Conservation (phyloP, 208 protist species). For the Crithidia mellificae region DNA sequence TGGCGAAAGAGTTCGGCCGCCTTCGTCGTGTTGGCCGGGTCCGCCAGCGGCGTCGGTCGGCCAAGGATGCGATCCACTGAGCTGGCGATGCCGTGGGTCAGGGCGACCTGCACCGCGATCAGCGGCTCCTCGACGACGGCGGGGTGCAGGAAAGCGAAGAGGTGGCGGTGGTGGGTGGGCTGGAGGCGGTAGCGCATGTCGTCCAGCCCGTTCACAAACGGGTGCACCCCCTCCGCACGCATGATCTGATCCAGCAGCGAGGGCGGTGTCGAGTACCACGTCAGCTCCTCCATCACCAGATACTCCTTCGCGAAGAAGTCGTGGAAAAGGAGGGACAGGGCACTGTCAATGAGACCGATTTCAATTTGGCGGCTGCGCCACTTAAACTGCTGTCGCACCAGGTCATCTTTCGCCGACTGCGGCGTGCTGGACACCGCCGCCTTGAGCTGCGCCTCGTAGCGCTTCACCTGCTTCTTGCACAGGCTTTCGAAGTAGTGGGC, state of each 20-base stretch:
- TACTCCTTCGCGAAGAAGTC: constrained; percentile 82
- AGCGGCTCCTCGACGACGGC: constrained; percentile 82
- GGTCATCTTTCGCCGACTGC: background rate
- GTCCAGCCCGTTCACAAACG: constrained; percentile 54
- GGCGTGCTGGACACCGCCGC: background rate
- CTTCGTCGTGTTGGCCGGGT: constrained; percentile 30
- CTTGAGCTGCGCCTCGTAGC: background rate
- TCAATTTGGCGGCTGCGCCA: constrained; percentile 61
- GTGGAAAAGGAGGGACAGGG: constrained; percentile 64
- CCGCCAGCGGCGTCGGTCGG: constrained; percentile 46
- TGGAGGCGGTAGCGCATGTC: constrained; percentile 77
- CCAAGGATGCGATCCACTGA: constrained; percentile 68
- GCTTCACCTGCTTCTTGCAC: constrained; percentile 39
- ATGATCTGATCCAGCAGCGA: constrained; percentile 81
- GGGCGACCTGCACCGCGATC: constrained; percentile 82
- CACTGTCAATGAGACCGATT: constrained; percentile 54
- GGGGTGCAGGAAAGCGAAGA: constrained; percentile 87
- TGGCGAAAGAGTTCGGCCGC: constrained; percentile 28
- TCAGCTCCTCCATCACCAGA: constrained; percentile 85
- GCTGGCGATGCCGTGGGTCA: constrained; percentile 57
- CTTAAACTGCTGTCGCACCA: constrained; percentile 23
- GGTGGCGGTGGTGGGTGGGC: constrained; percentile 61
- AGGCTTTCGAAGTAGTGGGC: constrained; percentile 49
- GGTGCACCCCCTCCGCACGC: constrained; percentile 69
- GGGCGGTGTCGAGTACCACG: constrained; percentile 74